These are phyloP conservation scores for Ceriops decandra DNA, from an alignment of 345 rosid genomes.

Conservation along the genomic window DNA sequence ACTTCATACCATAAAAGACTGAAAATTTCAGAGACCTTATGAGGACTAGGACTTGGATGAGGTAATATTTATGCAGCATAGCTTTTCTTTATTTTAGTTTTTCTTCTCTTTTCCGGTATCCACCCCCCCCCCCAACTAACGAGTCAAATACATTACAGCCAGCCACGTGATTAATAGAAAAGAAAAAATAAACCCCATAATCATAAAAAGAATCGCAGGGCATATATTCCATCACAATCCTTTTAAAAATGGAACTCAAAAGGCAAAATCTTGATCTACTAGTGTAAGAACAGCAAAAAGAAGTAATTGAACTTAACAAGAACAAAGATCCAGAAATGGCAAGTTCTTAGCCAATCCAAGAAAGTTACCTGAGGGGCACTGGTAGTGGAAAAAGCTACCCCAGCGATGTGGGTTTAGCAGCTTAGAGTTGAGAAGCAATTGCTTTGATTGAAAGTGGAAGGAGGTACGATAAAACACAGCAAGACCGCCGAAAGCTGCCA, in stretches of 20 bases:
- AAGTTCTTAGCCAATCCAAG: slow-evolving; percentile 3
- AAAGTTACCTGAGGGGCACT: slow-evolving; percentile 17
- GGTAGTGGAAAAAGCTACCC: too few relatives aligned
- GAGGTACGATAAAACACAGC: slow-evolving; percentile 13
- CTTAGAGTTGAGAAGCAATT: too few relatives aligned
- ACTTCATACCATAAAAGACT: too few relatives aligned
- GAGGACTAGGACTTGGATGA: too few relatives aligned
- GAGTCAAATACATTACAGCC: too few relatives aligned
- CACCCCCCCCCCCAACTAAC: too few relatives aligned
- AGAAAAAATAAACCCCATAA: neutral
- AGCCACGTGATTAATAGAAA: neutral
- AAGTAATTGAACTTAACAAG: neutral
- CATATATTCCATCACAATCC: neutral
- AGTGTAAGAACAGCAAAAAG: slow-evolving; percentile 3
- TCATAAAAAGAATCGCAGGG: neutral
- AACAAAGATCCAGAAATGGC: slow-evolving; percentile 27
- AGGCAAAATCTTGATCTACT: slow-evolving; percentile 23
- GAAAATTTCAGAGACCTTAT: too few relatives aligned
- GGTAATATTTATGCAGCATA: too few relatives aligned
- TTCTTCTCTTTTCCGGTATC: too few relatives aligned
- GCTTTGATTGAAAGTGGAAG: neutral
- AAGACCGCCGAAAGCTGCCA: slow-evolving; percentile 47
- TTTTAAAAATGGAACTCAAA: slow-evolving; percentile 8
- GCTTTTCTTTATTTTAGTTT: too few relatives aligned
- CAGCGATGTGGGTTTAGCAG: too few relatives aligned